Percentiles rank a stretch among this genome's conserved stretches.
Evolutionary conservation across 75 land plant species (phyloP).

Genomic region (Pseudotsuga menziesii): DNA sequence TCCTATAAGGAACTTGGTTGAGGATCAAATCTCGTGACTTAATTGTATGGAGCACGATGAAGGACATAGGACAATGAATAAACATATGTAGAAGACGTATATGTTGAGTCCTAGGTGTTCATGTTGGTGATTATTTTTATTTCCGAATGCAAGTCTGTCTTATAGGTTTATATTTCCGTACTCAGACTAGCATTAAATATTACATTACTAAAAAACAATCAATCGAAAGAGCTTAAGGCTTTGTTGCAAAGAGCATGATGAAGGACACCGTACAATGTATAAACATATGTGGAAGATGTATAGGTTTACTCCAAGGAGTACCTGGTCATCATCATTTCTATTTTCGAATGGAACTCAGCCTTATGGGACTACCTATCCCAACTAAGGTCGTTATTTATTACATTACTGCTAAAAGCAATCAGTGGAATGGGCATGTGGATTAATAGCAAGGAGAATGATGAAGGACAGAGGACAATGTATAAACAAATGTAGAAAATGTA

Average conservation of each 20-base stretch:
- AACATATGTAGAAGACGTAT: conserved; percentile 7
- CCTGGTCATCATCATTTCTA: conserved; percentile 18
- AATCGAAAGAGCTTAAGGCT: conserved; percentile 2
- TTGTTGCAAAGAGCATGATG: conserved; percentile 8
- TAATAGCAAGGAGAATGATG: conserved; percentile 11
- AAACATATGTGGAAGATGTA: not conserved
- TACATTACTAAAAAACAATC: conserved; percentile 9
- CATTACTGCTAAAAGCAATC: too few species aligned
- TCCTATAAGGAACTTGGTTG: not conserved
- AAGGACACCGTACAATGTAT: conserved; percentile 1
- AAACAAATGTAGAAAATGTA: too few species aligned
- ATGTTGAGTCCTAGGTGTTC: conserved; percentile 20
- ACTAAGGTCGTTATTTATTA: too few species aligned
- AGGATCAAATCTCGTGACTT: not conserved
- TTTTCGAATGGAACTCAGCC: not conserved
- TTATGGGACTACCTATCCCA: too few species aligned
- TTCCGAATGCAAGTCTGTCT: conserved; percentile 13
- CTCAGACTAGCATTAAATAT: conserved; percentile 15
- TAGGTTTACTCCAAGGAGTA: conserved; percentile 23
- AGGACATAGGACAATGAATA: not conserved
- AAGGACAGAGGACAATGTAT: not conserved
- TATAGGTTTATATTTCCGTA: conserved; percentile 13
- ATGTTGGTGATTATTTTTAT: conserved; percentile 23
- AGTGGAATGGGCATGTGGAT: too few species aligned
- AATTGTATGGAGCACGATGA: not conserved